These are phyloP conservation scores for Plantago ovata DNA, from an alignment of 257 asterid species.

Conservation along the genomic window DNA sequence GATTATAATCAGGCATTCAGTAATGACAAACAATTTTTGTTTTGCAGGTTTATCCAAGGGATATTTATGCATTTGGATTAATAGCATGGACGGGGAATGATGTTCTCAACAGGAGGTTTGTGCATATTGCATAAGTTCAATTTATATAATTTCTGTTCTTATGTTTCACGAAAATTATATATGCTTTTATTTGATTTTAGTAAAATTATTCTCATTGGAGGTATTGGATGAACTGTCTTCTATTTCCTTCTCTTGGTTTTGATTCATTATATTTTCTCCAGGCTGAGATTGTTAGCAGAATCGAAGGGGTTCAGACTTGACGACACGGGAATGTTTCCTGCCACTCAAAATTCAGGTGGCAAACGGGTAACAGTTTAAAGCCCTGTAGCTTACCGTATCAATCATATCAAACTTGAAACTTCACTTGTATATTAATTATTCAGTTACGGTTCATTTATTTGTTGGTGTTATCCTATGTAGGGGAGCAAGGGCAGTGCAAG, in stretches of 20 bases:
- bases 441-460: neutral
- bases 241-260: neutral
- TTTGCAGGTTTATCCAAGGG: conserved; percentile 84
- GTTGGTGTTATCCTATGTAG: conserved; percentile 32
- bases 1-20: neutral
- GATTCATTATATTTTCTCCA: conserved; percentile 22
- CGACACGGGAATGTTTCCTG: conserved; percentile 55
- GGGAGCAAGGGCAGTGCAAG: conserved; percentile 75
- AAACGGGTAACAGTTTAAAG: conserved; percentile 44
- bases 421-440: neutral
- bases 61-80: conserved; percentile 89
- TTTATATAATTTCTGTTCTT: neutral
- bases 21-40: neutral
- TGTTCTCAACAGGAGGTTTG: conserved; percentile 82
- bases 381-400: conserved; percentile 6
- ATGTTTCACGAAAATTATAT: neutral
- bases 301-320: conserved; percentile 51
- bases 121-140: neutral
- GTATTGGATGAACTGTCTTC: neutral
- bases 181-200: neutral
- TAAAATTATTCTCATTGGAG: neutral
- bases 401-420: conserved; percentile 5
- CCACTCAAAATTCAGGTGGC: conserved; percentile 44
- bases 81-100: conserved; percentile 98
- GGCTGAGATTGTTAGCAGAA: conserved; percentile 83